Conservation (phyloP, 164 flowering plant species). For the Euptelea pleiosperma region DNA sequence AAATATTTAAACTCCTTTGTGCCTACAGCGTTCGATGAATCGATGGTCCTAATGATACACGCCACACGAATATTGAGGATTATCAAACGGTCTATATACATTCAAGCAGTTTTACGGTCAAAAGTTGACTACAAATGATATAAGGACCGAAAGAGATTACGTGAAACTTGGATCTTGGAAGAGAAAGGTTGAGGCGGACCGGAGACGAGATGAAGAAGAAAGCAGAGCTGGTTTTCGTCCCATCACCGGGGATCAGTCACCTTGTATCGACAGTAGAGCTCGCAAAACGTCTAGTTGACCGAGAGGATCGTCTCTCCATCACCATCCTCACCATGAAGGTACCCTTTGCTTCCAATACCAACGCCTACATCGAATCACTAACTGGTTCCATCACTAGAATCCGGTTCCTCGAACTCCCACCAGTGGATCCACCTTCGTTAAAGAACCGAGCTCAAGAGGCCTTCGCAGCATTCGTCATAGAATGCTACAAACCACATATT, state of each 20-base stretch:
- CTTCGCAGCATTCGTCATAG: too few relatives aligned
- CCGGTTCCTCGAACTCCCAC: conserved; percentile 2
- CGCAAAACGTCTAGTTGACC: background rate
- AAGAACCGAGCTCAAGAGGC: background rate
- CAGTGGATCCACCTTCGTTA: background rate
- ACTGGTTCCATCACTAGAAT: background rate
- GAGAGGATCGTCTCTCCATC: background rate
- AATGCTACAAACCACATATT: conserved; percentile 17
- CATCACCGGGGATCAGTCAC: background rate
- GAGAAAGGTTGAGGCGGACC: too few relatives aligned
- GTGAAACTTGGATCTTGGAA: too few relatives aligned
- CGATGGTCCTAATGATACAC: too few relatives aligned
- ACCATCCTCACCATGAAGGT: background rate
- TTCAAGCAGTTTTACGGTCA: too few relatives aligned
- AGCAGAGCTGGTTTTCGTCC: background rate
- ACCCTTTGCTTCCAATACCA: background rate
- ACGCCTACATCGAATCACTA: background rate
- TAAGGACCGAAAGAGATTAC: too few relatives aligned
- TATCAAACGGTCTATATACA: too few relatives aligned
- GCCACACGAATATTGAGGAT: too few relatives aligned
- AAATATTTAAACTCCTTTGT: too few relatives aligned
- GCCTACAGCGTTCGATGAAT: too few relatives aligned
- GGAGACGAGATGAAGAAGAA: background rate
- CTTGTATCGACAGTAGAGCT: background rate
- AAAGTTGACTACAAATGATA: too few relatives aligned